These are phyloP conservation scores for Kitagawia praeruptora DNA, from an alignment of 129 eudicot genomes.

Conservation along the genomic window DNA sequence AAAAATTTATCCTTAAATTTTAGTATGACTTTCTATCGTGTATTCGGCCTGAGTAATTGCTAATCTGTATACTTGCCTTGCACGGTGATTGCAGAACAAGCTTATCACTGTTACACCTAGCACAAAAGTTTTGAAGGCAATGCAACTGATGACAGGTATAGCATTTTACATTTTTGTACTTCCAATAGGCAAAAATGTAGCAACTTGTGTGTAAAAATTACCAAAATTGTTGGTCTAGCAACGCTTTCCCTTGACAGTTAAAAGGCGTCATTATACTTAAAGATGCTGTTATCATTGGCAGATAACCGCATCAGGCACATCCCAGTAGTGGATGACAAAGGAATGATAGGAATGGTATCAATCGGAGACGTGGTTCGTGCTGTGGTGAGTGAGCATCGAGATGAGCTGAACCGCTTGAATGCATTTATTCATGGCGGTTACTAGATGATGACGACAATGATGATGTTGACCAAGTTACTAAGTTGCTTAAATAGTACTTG, in stretches of 20 bases:
- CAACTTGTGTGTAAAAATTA: neutral
- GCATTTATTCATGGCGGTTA: constrained; percentile 96
- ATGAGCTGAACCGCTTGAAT: constrained; percentile 88
- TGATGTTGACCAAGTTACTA: constrained; percentile 4
- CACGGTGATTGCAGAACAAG: constrained; percentile 67
- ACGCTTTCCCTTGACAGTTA: neutral
- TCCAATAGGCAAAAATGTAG: neutral
- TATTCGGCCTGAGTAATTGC: neutral
- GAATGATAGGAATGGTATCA: constrained; percentile 96
- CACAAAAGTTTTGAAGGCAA: constrained; percentile 94
- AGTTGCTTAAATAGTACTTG: constrained; percentile 1
- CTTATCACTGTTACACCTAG: constrained; percentile 97
- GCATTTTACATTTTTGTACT: neutral
- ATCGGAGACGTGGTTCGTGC: constrained; percentile 99
- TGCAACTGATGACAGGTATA: constrained; percentile 98
- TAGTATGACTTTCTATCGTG: neutral
- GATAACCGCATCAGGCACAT: constrained; percentile 99
- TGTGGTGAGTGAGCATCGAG: constrained; percentile 91
- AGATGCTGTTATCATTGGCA: constrained; percentile 23
- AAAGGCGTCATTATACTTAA: neutral
- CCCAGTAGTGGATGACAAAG: constrained; percentile 74
- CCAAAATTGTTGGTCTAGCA: neutral
- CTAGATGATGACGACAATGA: constrained; percentile 40
- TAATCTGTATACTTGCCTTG: neutral
- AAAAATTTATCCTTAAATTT: neutral